These are phyloP conservation scores for Pyrus hybrid DNA, from an alignment of 331 rosid genomes.

Conservation along the genomic window DNA sequence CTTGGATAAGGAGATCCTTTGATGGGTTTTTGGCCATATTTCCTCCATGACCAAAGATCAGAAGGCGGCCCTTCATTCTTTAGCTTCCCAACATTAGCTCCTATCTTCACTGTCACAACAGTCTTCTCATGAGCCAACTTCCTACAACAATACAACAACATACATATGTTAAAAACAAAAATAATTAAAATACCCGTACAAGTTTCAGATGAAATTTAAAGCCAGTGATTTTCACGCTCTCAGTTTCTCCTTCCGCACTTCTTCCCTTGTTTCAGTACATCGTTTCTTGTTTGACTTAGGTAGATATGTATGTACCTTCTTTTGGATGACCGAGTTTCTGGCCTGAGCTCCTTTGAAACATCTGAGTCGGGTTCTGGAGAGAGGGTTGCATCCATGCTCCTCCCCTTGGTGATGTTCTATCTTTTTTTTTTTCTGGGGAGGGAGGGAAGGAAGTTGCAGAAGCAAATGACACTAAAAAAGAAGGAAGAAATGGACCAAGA, in stretches of 20 bases:
- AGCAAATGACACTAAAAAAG: conserved; percentile 5
- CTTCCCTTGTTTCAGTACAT: neutral
- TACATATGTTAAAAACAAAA: neutral
- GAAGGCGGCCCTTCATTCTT: conserved; percentile 89
- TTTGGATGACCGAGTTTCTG: conserved; percentile 52
- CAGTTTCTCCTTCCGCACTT: neutral
- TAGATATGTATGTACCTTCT: conserved; percentile 24
- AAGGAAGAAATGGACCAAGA: conserved; percentile 19
- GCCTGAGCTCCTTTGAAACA: conserved; percentile 18
- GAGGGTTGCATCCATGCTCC: conserved; percentile 30
- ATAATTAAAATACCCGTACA: neutral
- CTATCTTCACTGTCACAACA: conserved; percentile 62
- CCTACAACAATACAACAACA: conserved; percentile 31
- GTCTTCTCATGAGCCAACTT: conserved; percentile 61
- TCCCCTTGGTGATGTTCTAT: neutral
- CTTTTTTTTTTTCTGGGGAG: neutral
- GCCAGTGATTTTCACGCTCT: neutral
- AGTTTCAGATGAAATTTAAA: neutral
- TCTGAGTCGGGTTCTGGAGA: conserved; percentile 40
- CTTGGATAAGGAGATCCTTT: conserved; percentile 97
- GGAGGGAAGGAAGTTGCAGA: conserved; percentile 15
- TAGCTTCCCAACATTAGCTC: conserved; percentile 60
- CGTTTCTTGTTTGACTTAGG: neutral
- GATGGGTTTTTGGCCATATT: conserved; percentile 94
- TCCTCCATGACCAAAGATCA: conserved; percentile 97